Evolutionary conservation across 2,329 filamentous ascomycete species (phyloP), one percentile per base, ranked within the genome.

Genomic region (Ophiostoma himal-ulmi): DNA sequence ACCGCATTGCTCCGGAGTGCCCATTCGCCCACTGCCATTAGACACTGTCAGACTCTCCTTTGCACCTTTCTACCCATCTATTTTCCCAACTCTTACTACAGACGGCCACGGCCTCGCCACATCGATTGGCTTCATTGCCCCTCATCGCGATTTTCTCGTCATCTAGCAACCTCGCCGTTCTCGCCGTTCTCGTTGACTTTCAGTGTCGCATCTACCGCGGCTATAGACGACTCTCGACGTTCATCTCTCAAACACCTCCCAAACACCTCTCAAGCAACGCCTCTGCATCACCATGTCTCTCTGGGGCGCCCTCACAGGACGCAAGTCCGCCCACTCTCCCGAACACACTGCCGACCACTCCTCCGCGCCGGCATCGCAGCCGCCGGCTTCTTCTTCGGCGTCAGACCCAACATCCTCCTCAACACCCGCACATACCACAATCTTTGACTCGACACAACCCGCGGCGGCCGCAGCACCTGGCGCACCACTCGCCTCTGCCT

Each of bases 391-490:
- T 84, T 69, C 71, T 79, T 84, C 75, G 93, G 92, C 81, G 11
- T 62, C 57, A 11, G 26, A 30, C 57, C 26, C 57, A 89, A 39
- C 70, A 20, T 57, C 69, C 3, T 68, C 69, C 5, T 41, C 69
- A 17, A 3, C 65, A 13, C 34, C 69, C 67, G 30, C 70, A 72
- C 73, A 73, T 26, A 65, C 67, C 37, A 65, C 67, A 30, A 80
- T 84, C 74, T 94, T 92, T 81, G 89, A 94, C 79, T 88, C 92
- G 60, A 84, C 87, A 69, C 66, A 69, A 72, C 57, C 64, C 37
- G 22, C 41, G 4, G 52, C 69, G 22, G 34, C 13, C 13, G n/a
- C 26, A 36, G 44, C 26, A 6, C 10, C 22, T 36, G 37, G 20
- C 36, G 26, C 62, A 69, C 39, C 68, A 69, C 41, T 44, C 22